phyloP scores from a whole-genome alignment of 768 basidiomycete species.

The Clathrus columnatus region DNA sequence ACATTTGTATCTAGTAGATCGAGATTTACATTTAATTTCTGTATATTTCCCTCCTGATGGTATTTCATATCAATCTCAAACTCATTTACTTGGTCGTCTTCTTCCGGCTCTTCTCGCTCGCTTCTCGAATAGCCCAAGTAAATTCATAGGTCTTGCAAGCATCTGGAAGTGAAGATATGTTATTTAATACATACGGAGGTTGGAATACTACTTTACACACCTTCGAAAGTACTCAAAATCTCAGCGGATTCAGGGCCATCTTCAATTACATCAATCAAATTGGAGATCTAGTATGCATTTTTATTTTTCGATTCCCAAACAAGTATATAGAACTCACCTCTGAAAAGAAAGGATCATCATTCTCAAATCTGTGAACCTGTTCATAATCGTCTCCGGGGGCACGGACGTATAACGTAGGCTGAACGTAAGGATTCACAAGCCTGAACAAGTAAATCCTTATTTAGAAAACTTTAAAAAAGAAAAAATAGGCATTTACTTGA shows the following conservation, averaged over 20 bases:
- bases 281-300: conserved; percentile 43
- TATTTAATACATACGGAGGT: background rate
- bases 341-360: conserved; percentile 92
- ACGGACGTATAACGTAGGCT: conserved; percentile 81
- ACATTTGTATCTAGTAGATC: too few relatives aligned
- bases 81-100: background rate
- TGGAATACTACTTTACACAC: conserved; percentile 28
- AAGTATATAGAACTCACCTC: conserved; percentile 36
- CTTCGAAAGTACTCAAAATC: conserved; percentile 81
- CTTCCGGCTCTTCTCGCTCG: conserved; percentile 49
- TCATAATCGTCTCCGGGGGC: conserved; percentile 74
- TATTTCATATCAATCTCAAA: background rate
- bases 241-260: conserved; percentile 72
- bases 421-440: conserved; percentile 88
- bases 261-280: conserved; percentile 83
- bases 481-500: conserved; percentile 45
- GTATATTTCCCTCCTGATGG: too few relatives aligned
- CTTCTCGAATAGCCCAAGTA: conserved; percentile 87
- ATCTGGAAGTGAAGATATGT: conserved; percentile 35
- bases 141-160: conserved; percentile 84
- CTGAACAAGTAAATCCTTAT: conserved; percentile 35
- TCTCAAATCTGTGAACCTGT: conserved; percentile 58
- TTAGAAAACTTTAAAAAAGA: conserved; percentile 4
- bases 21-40: too few relatives aligned
- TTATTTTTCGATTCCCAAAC: background rate